Conservation (phyloP, 805 yeast genomes). For the Kodamaea laetipori region DNA sequence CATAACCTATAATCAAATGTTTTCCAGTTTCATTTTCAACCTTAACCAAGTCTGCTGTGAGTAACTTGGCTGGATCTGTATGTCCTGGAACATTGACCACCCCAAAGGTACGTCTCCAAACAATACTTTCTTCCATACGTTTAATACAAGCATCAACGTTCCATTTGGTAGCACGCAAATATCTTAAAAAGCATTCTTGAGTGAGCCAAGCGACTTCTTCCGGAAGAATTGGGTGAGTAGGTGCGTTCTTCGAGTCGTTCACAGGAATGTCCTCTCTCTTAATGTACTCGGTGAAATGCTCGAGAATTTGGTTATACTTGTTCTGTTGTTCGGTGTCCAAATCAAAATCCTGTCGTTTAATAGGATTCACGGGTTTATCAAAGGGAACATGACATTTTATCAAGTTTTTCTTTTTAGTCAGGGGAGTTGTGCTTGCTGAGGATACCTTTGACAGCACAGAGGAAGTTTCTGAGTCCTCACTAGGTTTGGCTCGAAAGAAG, state of each 20-base stretch:
- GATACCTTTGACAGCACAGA: slow-evolving; percentile 21
- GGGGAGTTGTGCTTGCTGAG: slow-evolving; percentile 9
- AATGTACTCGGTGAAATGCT: slow-evolving; percentile 50
- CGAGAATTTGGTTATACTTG: slow-evolving; percentile 63
- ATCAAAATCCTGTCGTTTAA: slow-evolving; percentile 32
- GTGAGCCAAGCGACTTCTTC: slow-evolving; percentile 49
- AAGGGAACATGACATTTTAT: slow-evolving; percentile 43
- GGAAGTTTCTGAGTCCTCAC: slow-evolving; percentile 18
- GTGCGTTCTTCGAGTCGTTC: slow-evolving; percentile 42
- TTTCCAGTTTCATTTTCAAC: slow-evolving; percentile 56
- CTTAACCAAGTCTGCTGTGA: slow-evolving; percentile 46
- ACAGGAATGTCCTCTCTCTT: slow-evolving; percentile 12
- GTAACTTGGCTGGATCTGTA: slow-evolving; percentile 23
- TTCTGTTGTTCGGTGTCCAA: slow-evolving; percentile 56
- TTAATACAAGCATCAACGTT: slow-evolving; percentile 44
- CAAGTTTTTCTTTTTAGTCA: slow-evolving; percentile 21
- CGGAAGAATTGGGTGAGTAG: slow-evolving; percentile 24
- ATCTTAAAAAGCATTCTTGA: slow-evolving; percentile 54
- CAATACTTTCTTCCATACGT: slow-evolving; percentile 48
- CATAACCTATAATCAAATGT: slow-evolving; percentile 55
- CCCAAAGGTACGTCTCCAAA: slow-evolving; percentile 60
- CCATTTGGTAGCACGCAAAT: slow-evolving; percentile 56
- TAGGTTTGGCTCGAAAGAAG: slow-evolving; percentile 14
- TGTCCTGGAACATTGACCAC: slow-evolving; percentile 33
- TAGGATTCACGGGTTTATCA: slow-evolving; percentile 37